Base-by-base conservation (phyloP, 495 filamentous ascomycete genomes). In the Xylaria curta region DNA sequence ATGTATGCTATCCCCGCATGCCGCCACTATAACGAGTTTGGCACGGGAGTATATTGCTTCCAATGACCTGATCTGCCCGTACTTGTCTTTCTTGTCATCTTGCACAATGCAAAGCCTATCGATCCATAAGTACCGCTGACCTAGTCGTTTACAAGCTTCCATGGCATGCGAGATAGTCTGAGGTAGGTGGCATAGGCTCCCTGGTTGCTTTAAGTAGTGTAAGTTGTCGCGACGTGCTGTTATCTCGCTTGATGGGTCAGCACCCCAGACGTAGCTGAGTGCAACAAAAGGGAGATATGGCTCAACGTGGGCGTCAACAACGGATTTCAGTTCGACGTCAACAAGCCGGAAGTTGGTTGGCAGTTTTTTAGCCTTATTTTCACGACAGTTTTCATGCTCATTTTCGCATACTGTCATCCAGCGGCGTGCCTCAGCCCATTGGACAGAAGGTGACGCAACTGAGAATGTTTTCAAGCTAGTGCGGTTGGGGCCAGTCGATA, bases 11-110 rank as follows among this genome's bases (percentile, higher is more conserved):
- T 65, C 44, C 7, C 38, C 47, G n/a, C n/a, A 44, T 13, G 28
- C 62, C 38, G 40, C 62, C 38, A 81, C 46, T 21, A 75, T 77
- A 47, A 60, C 58, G 38, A 80, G 31, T 47, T 68, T 56, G 19
- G 79, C 76, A 28, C 66, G 70, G 33, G 60, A 59, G 62, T 80
- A 79, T 36, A 75, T 76, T 2, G 51, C 47, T 28, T 53, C 68
- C 76, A 80, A 78, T 33, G 73, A 61, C n/a, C 47, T 51, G 9
- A 51, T 51, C 8, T 51, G 47, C 6, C n/a, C n/a, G 47, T 51
- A 24, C 47, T 51, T 51, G 4, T 51, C 47, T n/a, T 24, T 1
- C 47, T 51, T 51, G 8, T 51, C 47, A 24, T 51, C n/a, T 24
- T 51, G 47, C 47, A 51, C 47, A 51, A 51, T 51, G 47, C 47